A percentile compares a stretch with the other conserved stretches of the same genome.
These are phyloP conservation scores for Mycena filopes DNA, from an alignment of 768 basidiomycete species.

Conservation along the genomic window DNA sequence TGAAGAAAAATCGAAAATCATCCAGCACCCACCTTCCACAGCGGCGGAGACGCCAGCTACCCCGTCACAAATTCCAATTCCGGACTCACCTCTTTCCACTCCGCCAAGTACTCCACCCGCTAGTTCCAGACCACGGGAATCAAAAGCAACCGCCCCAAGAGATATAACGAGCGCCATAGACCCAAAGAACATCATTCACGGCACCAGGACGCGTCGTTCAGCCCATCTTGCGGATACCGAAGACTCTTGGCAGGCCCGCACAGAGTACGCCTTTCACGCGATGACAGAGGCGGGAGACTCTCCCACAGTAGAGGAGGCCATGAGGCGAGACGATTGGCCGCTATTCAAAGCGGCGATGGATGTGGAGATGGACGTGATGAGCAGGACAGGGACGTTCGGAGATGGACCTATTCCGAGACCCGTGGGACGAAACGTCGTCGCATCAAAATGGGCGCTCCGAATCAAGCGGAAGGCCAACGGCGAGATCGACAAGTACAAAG, in stretches of 20 bases:
- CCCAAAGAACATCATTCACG: conserved; percentile 18
- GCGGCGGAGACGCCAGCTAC: too few relatives aligned
- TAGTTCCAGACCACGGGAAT: background rate
- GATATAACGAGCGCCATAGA: conserved; percentile 26
- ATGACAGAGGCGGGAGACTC: too few relatives aligned
- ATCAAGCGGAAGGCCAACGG: conserved; percentile 49
- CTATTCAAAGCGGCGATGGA: conserved; percentile 16
- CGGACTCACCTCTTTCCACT: conserved; percentile 16
- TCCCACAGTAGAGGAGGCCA: conserved; percentile 23
- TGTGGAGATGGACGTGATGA: conserved; percentile 23
- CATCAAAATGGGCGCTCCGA: conserved; percentile 40
- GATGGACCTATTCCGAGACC: conserved; percentile 37
- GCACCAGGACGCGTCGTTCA: conserved; percentile 15
- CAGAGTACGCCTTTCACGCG: too few relatives aligned
- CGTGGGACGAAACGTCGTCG: conserved; percentile 33
- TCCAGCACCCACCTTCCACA: conserved; percentile 32
- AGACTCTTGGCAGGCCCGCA: background rate
- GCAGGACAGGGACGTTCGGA: conserved; percentile 11
- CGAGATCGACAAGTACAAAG: conserved; percentile 44
- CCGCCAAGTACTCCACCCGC: too few relatives aligned
- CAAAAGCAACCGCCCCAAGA: conserved; percentile 2
- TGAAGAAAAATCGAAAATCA: conserved; percentile 24
- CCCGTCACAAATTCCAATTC: background rate
- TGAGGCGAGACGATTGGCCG: conserved; percentile 17
- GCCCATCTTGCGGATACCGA: conserved; percentile 1